Evolutionary conservation across 2,329 filamentous ascomycete genomes (phyloP).

Genomic region (Aspergillus fumigatus): DNA sequence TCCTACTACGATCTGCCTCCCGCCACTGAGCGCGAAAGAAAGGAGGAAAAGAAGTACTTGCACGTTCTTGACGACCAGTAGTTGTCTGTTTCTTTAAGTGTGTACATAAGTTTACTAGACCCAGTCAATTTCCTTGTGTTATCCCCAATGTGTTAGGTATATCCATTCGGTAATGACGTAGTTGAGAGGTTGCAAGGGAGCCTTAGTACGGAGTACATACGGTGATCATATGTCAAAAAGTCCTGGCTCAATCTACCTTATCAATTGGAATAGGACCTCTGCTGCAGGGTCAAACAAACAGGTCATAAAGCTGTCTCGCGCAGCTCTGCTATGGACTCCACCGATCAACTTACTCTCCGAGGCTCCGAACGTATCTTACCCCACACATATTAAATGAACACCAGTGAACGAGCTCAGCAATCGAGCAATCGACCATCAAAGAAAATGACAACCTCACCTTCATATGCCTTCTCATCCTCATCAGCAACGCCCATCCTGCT

Average conservation of each 20-base stretch:
- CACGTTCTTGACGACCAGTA: slow-evolving; percentile 89
- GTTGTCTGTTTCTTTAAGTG: slow-evolving; percentile 29
- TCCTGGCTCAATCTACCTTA: not conserved
- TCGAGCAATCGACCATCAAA: not conserved
- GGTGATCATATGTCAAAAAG: not conserved
- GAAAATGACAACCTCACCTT: slow-evolving; percentile 1
- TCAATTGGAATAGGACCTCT: not conserved
- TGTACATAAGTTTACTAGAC: slow-evolving; percentile 41
- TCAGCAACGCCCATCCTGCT: slow-evolving; percentile 37
- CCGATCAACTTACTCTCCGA: not conserved
- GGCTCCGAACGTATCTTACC: not conserved
- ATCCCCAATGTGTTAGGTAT: not conserved
- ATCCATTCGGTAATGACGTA: not conserved
- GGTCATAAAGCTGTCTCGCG: not conserved
- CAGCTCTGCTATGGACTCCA: not conserved
- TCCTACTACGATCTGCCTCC: slow-evolving; percentile 91
- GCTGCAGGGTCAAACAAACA: not conserved
- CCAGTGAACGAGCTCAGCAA: not conserved
- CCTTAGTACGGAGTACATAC: not conserved
- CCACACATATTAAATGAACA: not conserved
- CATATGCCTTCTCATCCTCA: slow-evolving; percentile 1
- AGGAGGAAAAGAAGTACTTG: slow-evolving; percentile 93
- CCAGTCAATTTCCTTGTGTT: slow-evolving; percentile 32
- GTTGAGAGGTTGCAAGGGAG: not conserved
- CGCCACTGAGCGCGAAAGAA: slow-evolving; percentile 88